phyloP scores from a whole-genome alignment of 176 grass and related monocot genomes.

The Lolium perenne region DNA sequence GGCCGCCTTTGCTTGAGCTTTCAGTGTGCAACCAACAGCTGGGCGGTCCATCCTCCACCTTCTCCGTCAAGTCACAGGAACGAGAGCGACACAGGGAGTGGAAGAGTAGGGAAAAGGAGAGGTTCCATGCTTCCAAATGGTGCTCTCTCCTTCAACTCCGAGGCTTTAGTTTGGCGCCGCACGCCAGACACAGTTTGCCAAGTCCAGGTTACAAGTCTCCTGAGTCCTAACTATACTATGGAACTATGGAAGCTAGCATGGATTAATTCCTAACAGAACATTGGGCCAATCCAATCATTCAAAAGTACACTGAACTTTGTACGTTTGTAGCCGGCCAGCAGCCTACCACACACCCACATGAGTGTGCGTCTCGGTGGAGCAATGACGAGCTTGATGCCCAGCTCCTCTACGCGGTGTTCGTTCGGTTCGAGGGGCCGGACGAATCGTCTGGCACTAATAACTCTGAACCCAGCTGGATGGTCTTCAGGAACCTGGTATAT shows the following conservation, averaged over 20 bases:
- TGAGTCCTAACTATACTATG: not conserved
- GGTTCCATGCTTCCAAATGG: conserved; percentile 10
- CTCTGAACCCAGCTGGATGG: not conserved
- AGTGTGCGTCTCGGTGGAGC: not conserved
- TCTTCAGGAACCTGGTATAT: not conserved
- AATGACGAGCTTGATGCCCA: not conserved
- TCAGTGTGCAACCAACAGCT: not conserved
- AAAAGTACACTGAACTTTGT: not conserved
- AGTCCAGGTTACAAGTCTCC: conserved; percentile 3
- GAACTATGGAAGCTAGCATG: too few species aligned
- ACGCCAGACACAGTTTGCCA: not conserved
- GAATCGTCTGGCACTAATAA: not conserved
- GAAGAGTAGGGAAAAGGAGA: not conserved
- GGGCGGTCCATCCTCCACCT: conserved; percentile 2
- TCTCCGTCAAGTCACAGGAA: conserved; percentile 12
- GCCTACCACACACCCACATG: not conserved
- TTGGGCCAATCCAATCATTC: too few species aligned
- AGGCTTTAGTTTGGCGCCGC: conserved; percentile 9
- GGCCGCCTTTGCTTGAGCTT: conserved; percentile 49
- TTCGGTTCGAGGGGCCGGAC: not conserved
- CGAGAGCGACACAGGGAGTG: not conserved
- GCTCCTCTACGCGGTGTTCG: not conserved
- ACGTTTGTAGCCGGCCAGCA: not conserved
- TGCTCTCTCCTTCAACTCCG: not conserved
- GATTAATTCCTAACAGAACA: too few species aligned